Evolutionary conservation across 768 basidiomycete genomes (phyloP), one percentile per base, ranked within the genome.

Genomic region (Russula brevipes): DNA sequence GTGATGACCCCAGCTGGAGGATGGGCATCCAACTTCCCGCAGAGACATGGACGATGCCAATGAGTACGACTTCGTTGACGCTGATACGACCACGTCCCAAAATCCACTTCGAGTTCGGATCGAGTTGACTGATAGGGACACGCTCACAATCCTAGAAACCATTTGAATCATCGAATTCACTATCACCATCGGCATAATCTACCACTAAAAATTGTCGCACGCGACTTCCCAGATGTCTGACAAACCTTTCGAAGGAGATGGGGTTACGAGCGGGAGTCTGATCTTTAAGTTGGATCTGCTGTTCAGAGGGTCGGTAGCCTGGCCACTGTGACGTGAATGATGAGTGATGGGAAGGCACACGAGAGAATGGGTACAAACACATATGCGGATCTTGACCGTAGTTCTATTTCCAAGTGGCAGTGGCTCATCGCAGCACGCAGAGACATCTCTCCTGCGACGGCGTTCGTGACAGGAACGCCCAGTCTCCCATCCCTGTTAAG

Each of bases 1-100:
- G 50, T 16, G 39, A 66, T 38, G 41, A 66, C 38, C 9, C 61
- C 38, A 64, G 17, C 39, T 60, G 66, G 12, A 66, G 63, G 33
- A 66, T 57, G 11, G 66, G 66, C 58, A 60, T 59, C 66, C 66
- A 66, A 10, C 54, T 52, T 35, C 63, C 59, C 6, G 19, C 57
- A 0, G 66, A 65, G 17, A 66, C 63, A 46, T 66, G 66, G 35
- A 66, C 45, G 36, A 65, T 19, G 16, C 66, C 66, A 24, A 66
- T 60, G 44, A 66, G 46, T 11, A 65, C 31, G 31, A 65, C 63
- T 8, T 66, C 66, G 9, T 60, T 46, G 19, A 49, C 33, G 6
- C 42, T 65, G 24, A 66, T 65, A 38, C 42, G 16, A 8, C 50
- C 50, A 7, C 42, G 39, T 14, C 51, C 61, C 10, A 56, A 45